Evolutionary conservation across 2,329 filamentous ascomycete genomes (phyloP).

Genomic region (Hymenoscyphus scutula): DNA sequence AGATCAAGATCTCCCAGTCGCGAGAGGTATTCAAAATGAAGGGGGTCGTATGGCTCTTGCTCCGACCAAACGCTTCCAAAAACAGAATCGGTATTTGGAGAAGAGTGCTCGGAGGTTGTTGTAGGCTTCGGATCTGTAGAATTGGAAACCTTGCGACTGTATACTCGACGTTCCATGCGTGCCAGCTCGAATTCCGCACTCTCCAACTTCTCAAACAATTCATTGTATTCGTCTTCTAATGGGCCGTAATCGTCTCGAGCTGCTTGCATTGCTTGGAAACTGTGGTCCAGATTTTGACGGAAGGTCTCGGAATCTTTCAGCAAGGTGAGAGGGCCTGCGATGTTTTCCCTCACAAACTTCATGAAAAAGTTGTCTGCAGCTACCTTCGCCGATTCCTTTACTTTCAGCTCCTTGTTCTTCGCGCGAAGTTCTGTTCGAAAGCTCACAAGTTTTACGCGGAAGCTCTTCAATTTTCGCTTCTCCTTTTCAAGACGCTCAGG

Average conservation of each 20-base stretch:
- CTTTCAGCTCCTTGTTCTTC: neutral
- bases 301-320: neutral
- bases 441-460: neutral
- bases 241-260: neutral
- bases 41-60: constrained; percentile 11
- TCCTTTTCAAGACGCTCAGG: no score
- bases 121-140: no score
- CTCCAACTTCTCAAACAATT: constrained; percentile 17
- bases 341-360: neutral
- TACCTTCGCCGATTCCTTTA: neutral
- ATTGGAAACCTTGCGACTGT: neutral
- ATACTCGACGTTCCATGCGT: constrained; percentile 15
- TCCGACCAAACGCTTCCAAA: neutral
- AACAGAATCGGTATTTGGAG: neutral
- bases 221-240: neutral
- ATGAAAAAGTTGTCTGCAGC: neutral
- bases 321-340: neutral
- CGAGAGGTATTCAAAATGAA: constrained; percentile 17
- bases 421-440: neutral
- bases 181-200: constrained; percentile 18
- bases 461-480: no score
- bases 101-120: neutral
- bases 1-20: constrained; percentile 23
- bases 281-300: neutral
- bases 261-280: neutral